A percentile compares a stretch with the other conserved stretches of the same genome.
Evolutionary conservation across 1,139 yeast species (phyloP).

Genomic region (Kodamaea suecica): DNA sequence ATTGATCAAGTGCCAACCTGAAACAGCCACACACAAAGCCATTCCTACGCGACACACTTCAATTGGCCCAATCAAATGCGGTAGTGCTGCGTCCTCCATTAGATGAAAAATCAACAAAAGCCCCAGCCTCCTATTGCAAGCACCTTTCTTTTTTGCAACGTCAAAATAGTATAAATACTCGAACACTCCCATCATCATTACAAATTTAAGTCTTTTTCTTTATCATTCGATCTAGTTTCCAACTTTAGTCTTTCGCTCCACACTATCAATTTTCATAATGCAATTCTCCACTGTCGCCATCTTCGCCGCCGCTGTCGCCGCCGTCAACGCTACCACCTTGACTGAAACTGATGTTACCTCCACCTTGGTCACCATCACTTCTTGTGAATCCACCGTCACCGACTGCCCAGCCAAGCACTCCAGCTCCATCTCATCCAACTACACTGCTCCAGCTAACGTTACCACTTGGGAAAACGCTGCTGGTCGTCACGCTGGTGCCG

Average conservation of each 20-base stretch:
- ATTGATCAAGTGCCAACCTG: too few relatives aligned
- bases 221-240: background rate
- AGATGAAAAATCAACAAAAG: too few relatives aligned
- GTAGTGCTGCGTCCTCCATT: too few relatives aligned
- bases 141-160: too few relatives aligned
- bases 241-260: conserved; percentile 26
- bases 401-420: conserved; percentile 23
- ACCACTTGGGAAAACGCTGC: conserved; percentile 39
- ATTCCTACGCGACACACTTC: too few relatives aligned
- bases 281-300: conserved; percentile 48
- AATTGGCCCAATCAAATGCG: too few relatives aligned
- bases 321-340: conserved; percentile 30
- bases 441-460: conserved; percentile 19
- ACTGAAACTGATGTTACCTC: conserved; percentile 19
- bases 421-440: conserved; percentile 21
- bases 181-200: too few relatives aligned
- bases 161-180: too few relatives aligned
- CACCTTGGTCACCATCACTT: conserved; percentile 26
- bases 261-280: conserved; percentile 21
- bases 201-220: too few relatives aligned
- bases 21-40: too few relatives aligned
- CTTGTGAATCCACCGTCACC: conserved; percentile 24
- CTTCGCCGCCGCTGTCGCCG: conserved; percentile 40
- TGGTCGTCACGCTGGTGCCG: conserved; percentile 41
- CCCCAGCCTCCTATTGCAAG: too few relatives aligned